Evolutionary conservation across 768 basidiomycete genomes (phyloP), one percentile per base, ranked within the genome.

Genomic region (Tubosaeta brunneosetosa): DNA sequence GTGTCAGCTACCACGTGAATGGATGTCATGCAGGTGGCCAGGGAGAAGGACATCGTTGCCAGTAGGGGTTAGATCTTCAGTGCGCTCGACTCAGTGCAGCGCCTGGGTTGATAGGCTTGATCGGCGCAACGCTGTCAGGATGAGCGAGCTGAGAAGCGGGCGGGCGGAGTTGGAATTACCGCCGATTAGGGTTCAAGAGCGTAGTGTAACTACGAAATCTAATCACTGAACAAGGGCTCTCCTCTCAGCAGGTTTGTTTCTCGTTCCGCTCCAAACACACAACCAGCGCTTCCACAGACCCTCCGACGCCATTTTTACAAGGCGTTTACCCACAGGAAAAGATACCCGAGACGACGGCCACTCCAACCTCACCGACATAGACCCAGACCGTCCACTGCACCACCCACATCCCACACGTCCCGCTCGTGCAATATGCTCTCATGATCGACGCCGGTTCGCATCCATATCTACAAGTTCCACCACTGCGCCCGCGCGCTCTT

Each of bases 361-460:
- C 44, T 3, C 16, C 27, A 43, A n/a, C n/a, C n/a, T n/a, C n/a
- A n/a, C n/a, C 45, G 12, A 25, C 49, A 6, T 82, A 82, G 91
- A 94, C 63, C 81, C 85, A 0, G 82, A 95, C 70, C 1, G 80
- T 84, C 0, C 73, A 84, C 72, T 97, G 94, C 72, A 78, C 77
- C 0, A 50, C 67, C 0, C 81, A n/a, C 91, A 0, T 69, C 22
- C 22, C 22, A 22, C 22, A 22, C 22, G 22, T 22, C 22, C 22
- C 3, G 22, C 22, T 95, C 52, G 86, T 95, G 11, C 91, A 93
- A 67, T 99, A 90, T 68, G 94, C 92, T 0, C 80, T 99, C 62
- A 97, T 97, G 85, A 90, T 98, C 72, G 97, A 99, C 69, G 95
- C 97, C 1, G 97, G 97, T 22, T 97, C 94, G 97, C 16, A 94